Evolutionary conservation across 108 stramenopile genomes (phyloP).

Genomic region (Cyclotella choctawhatcheeana): DNA sequence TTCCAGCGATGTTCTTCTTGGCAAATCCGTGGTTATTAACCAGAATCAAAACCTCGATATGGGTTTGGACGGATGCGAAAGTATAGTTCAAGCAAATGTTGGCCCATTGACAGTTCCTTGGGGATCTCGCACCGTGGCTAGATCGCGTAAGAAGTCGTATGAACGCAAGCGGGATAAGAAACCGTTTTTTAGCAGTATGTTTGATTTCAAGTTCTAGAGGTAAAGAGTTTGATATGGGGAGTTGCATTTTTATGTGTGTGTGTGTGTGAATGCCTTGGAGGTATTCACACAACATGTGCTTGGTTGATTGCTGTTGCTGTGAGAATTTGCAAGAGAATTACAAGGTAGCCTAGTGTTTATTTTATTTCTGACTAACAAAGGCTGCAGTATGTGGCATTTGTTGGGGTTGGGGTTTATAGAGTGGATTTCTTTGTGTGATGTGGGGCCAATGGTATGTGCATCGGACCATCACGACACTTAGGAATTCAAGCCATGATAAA

Average conservation of each 20-base stretch:
- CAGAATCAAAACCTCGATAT: not conserved
- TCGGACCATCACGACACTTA: too few relatives aligned
- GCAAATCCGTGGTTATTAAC: slow-evolving; percentile 5
- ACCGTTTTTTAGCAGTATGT: slow-evolving; percentile 3
- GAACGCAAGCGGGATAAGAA: slow-evolving; percentile 10
- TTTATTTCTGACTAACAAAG: too few relatives aligned
- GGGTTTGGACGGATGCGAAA: slow-evolving; percentile 6
- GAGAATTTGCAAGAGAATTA: too few relatives aligned
- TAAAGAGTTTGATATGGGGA: not conserved
- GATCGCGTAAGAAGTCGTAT: not conserved
- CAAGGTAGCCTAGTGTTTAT: too few relatives aligned
- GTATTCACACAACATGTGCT: not conserved
- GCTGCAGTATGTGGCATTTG: too few relatives aligned
- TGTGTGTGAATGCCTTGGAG: slow-evolving; percentile 8
- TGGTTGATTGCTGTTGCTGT: not conserved
- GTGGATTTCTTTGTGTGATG: too few relatives aligned
- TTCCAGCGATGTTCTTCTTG: slow-evolving; percentile 1
- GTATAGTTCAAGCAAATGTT: slow-evolving; percentile 1
- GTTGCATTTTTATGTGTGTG: too few relatives aligned
- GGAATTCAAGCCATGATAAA: too few relatives aligned
- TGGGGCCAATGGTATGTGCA: too few relatives aligned
- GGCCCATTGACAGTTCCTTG: slow-evolving; percentile 7
- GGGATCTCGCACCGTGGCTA: not conserved
- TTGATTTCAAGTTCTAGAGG: slow-evolving; percentile 18
- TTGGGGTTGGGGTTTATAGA: too few relatives aligned